Evolutionary conservation across 2,329 filamentous ascomycete genomes (phyloP), one percentile per base, ranked within the genome.

Genomic region (Cordyceps militaris): DNA sequence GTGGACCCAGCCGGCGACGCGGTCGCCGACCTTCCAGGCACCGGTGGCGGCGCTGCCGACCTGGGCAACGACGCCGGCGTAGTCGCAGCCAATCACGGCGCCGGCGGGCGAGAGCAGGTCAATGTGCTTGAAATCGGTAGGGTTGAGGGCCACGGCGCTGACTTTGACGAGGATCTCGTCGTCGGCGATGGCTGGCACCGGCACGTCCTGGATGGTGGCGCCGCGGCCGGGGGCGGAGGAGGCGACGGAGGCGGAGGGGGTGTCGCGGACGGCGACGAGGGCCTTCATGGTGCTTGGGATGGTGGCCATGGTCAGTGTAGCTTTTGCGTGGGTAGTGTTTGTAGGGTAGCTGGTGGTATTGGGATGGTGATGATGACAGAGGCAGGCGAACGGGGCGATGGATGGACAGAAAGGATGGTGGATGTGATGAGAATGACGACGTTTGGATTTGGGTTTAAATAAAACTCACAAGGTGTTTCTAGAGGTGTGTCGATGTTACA

Each of bases 121-220:
- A 32, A 74, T 60, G 40, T 69, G 68, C 42, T 63, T 63, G 46
- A 64, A 66, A 60, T 73, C 69, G 5, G 70, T 57, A 60, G 65
- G 59, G 67, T 71, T 72, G 19, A 72, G 61, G 14, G 67, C 68
- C 7, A 71, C 63, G 14, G 67, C 65, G 23, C 60, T 62, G 56
- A 67, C 67, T 46, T 64, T 64, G 53, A 71, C 64, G 28, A 70
- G 57, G 38, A 70, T 61, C 49, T 68, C 63, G 21, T 61, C 50
- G 24, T 26, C 36, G n/a, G 43, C 40, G 28, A 64, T 61, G 16
- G 49, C 55, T 4, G 60, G 60, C 19, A 55, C 57, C 55, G 58
- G 51, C 2, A 60, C 32, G 19, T 61, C 34, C 28, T 51, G 14
- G 55, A 52, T 11, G 38, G 56, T 28, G 46, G 56, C 30, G 56